Base-by-base conservation (phyloP, 345 rosid genomes). In the Mangifera indica region DNA sequence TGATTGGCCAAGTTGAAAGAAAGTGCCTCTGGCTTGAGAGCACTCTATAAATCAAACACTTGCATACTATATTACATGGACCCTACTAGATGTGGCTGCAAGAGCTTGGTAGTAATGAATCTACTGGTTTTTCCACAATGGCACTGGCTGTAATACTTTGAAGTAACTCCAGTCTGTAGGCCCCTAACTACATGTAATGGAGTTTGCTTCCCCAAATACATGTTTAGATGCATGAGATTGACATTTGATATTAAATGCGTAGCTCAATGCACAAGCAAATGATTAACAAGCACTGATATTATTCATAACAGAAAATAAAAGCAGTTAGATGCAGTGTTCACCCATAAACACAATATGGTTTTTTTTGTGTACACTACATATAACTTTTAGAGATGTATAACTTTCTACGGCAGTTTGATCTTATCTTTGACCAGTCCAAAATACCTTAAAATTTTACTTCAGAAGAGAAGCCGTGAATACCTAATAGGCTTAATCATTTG, bases 21-120 rank as follows among this genome's bases (percentile, higher is more conserved):
- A 45, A 37, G n/a, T 45, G 65, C 24, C 66, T 48, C 62, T 59
- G 74, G 84, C 78, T 70, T 80, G 74, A 78, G 69, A 63, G 80
- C 78, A 74, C 67, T 29, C 29, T 2, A 22, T 4, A 17, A 1
- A 20, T 10, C 22, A 68, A 40, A 20, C 15, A n/a, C 7, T 26
- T 18, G 22, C 21, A 3, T 14, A 40, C 37, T 42, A 1, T 13
- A 5, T 13, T 2, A 2, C 17, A 12, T 46, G 56, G 65, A 25
- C 65, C 73, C 55, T 14, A 70, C 14, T 29, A 29, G n/a, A 60
- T 34, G 74, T 14, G 67, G 74, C 67, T 34, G 51, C 21, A 6
- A 20, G 34, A 44, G 55, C 14, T 71, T 69, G 48, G 59, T n/a
- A 52, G 5, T n/a, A 32, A 5, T 11, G 56, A 32, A n/a, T 32